Base-by-base conservation (phyloP, 257 asterid genomes). In the Buddleja alternifolia region DNA sequence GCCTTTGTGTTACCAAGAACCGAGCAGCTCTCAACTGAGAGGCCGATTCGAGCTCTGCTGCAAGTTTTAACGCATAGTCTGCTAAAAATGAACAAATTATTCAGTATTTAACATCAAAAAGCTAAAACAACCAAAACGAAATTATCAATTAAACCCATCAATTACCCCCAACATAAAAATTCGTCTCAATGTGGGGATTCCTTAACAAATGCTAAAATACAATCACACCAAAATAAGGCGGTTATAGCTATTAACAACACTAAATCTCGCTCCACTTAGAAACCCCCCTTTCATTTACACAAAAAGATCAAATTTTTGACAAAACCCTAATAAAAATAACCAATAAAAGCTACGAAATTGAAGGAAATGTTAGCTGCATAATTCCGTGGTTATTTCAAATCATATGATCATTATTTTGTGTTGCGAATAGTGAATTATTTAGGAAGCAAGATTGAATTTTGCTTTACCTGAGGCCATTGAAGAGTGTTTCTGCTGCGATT, bases 21-120 rank as follows among this genome's bases (percentile, higher is more conserved):
- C 80, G 95, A 24, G 96, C 88, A 72, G 90, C 83, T 66, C 86
- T 93, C 81, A 82, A 71, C 39, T 79, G 83, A 20, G 86, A 84
- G 55, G 92, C 93, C 52, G 89, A 78, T 65, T 93, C 98, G 23
- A 93, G 89, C 89, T 93, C 89, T 19, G 87, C 86, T 17, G 84
- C 83, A 78, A 85, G 85, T 61, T 83, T 80, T 41, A 74, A 42
- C 9, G 80, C 82, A 70, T 71, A 83, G 74, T 93, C 97, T 90
- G 79, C 25, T 48, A 75, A 76, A n/a, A 66, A 57, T 3, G 10
- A 70, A 66, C 32, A 19, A 45, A 19, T 47, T 23, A 36, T 67
- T 45, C 54, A 52, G 40, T 39, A 72, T 10, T 17, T 63, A 10
- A 29, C 24, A 46, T 2, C 34, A 7, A 55, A 14, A 29, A 45